Evolutionary conservation across 2,329 filamentous ascomycete species (phyloP).

Genomic region (Trichoderma atroviride): DNA sequence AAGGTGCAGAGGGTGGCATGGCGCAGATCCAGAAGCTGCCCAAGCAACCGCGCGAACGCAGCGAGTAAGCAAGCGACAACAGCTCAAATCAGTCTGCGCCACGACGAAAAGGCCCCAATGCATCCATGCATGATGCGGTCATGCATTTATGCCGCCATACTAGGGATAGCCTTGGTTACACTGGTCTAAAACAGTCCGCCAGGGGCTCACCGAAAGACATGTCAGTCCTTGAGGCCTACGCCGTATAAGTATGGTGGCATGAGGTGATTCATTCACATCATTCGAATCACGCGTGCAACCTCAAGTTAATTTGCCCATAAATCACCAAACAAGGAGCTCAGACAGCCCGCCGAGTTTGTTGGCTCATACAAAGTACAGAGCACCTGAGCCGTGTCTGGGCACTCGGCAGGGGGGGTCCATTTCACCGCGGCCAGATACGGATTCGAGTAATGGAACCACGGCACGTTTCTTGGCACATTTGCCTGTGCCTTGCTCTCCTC

Average conservation of each 20-base stretch:
- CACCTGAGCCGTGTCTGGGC: neutral
- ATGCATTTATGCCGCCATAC: neutral
- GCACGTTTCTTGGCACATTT: neutral
- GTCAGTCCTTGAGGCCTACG: neutral
- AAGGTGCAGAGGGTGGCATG: neutral
- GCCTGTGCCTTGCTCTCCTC: neutral
- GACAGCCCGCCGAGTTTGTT: neutral
- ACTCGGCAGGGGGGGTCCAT: neutral
- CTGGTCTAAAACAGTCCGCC: neutral
- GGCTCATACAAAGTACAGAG: neutral
- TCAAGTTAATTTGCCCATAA: neutral
- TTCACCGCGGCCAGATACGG: conserved; percentile 11
- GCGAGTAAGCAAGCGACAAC: neutral
- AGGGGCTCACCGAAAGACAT: neutral
- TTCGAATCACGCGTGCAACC: neutral
- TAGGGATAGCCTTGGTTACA: conserved; percentile 6
- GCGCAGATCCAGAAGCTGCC: conserved; percentile 10
- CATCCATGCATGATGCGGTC: conserved; percentile 11
- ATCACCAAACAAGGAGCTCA: neutral
- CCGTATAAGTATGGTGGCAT: neutral
- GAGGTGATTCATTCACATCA: neutral
- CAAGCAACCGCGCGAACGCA: neutral
- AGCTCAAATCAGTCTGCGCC: conserved; percentile 24
- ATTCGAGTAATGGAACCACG: neutral
- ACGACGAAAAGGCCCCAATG: conserved; percentile 18